Evolutionary conservation across 1,284 basidiomycete species (phyloP).

Genomic region (Lentinula novae-zelandiae): DNA sequence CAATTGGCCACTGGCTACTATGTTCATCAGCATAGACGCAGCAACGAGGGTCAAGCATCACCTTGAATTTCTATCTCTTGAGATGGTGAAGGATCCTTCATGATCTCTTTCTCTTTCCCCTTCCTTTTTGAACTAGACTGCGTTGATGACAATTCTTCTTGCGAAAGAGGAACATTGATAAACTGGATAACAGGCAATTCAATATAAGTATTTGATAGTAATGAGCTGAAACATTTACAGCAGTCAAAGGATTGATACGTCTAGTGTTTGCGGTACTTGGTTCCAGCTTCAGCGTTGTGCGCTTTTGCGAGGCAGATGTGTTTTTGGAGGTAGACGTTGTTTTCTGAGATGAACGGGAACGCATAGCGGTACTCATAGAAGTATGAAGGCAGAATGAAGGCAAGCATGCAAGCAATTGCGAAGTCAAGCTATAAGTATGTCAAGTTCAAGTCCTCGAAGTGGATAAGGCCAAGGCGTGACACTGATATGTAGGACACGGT

Average conservation of each 20-base stretch:
- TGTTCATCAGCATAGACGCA: constrained; percentile 6
- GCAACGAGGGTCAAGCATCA: neutral
- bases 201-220: neutral
- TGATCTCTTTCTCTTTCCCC: constrained; percentile 37
- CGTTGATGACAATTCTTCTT: constrained; percentile 9
- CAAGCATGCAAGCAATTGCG: neutral
- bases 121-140: constrained; percentile 37
- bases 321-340: neutral
- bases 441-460: neutral
- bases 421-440: neutral
- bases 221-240: constrained; percentile 26
- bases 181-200: constrained; percentile 24
- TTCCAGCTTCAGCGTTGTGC: constrained; percentile 26
- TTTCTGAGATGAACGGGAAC: neutral
- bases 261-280: constrained; percentile 31
- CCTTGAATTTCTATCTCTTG: neutral
- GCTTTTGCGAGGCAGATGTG: constrained; percentile 12
- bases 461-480: neutral
- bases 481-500: neutral
- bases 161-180: constrained; percentile 18
- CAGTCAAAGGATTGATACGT: constrained; percentile 43
- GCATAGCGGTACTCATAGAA: neutral
- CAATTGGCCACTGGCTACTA: constrained; percentile 42
- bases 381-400: neutral
- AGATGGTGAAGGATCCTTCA: neutral